These are phyloP conservation scores for Petunia axillaris DNA, from an alignment of 257 asterid species.

Conservation along the genomic window DNA sequence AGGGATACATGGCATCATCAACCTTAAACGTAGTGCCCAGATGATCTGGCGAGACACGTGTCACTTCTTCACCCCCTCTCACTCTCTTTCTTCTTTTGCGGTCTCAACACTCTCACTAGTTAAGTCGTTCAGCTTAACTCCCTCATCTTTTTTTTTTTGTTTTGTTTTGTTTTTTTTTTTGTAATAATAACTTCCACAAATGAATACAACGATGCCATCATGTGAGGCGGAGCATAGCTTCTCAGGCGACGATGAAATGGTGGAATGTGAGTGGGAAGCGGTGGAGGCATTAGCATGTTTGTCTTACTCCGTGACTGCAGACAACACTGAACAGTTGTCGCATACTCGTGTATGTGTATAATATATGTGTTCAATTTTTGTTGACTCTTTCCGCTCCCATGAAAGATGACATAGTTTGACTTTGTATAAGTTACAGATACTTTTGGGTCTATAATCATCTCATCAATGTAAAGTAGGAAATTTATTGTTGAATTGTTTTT, in stretches of 20 bases:
- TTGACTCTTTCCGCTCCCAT: too few relatives aligned
- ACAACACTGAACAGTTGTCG: not conserved
- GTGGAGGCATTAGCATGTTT: constrained; percentile 58
- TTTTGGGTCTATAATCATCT: too few relatives aligned
- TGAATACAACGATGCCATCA: not conserved
- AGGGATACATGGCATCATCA: not conserved
- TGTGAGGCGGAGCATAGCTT: constrained; percentile 10
- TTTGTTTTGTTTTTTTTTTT: not conserved
- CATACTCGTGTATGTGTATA: too few relatives aligned
- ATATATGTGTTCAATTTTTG: too few relatives aligned
- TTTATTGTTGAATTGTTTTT: too few relatives aligned
- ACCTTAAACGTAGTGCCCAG: not conserved
- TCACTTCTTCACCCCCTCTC: not conserved
- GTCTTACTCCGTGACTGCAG: constrained; percentile 25
- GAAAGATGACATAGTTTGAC: too few relatives aligned
- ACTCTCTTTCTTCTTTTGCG: not conserved
- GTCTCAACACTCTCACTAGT: not conserved
- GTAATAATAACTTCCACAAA: too few relatives aligned
- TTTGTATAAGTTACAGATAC: too few relatives aligned
- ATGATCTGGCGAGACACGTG: constrained; percentile 9
- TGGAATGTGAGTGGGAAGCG: constrained; percentile 52
- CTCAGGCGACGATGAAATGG: constrained; percentile 23
- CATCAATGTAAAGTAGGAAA: too few relatives aligned
- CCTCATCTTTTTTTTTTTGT: not conserved
- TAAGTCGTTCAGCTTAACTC: not conserved